These are phyloP conservation scores for Thermothelomyces thermophilus DNA, from an alignment of 2,329 filamentous ascomycete species.

Conservation along the genomic window DNA sequence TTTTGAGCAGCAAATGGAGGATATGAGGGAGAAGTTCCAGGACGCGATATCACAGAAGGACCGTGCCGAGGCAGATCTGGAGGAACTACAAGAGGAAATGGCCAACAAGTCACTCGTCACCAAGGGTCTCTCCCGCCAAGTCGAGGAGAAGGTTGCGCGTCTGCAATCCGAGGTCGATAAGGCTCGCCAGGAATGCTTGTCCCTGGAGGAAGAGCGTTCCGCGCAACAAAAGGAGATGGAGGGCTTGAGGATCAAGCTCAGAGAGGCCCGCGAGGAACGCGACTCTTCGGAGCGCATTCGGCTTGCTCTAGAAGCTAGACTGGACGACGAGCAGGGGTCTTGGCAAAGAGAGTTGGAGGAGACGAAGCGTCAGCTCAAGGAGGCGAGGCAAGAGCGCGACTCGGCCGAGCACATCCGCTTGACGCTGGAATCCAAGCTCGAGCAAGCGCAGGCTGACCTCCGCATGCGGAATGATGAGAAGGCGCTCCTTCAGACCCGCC, in stretches of 20 bases:
- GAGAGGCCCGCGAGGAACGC: constrained; percentile 38
- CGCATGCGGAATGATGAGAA: constrained; percentile 58
- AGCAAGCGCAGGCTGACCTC: constrained; percentile 53
- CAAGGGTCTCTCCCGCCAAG: constrained; percentile 66
- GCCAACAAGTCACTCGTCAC: constrained; percentile 71
- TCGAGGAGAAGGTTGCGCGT: constrained; percentile 62
- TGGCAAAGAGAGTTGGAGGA: constrained; percentile 41
- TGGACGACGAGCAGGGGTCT: constrained; percentile 45
- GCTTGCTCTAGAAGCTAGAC: constrained; percentile 31
- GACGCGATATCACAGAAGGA: constrained; percentile 49
- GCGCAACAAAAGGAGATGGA: constrained; percentile 42
- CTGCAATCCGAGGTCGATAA: constrained; percentile 60
- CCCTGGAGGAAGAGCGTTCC: constrained; percentile 46
- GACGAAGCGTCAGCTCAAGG: constrained; percentile 39
- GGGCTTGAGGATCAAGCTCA: constrained; percentile 38
- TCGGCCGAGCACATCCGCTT: constrained; percentile 32
- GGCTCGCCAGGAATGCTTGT: constrained; percentile 41
- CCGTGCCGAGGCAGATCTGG: constrained; percentile 51
- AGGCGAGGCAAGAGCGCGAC: constrained; percentile 39
- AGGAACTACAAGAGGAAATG: constrained; percentile 69
- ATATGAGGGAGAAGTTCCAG: constrained; percentile 48
- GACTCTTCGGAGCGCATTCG: constrained; percentile 33
- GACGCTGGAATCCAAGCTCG: constrained; percentile 44
- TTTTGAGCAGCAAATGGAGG: constrained; percentile 48
- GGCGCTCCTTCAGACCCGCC: constrained; percentile 59